phyloP scores from a whole-genome alignment of 208 protist species.

The Acanthamoeba culbertsoni region DNA sequence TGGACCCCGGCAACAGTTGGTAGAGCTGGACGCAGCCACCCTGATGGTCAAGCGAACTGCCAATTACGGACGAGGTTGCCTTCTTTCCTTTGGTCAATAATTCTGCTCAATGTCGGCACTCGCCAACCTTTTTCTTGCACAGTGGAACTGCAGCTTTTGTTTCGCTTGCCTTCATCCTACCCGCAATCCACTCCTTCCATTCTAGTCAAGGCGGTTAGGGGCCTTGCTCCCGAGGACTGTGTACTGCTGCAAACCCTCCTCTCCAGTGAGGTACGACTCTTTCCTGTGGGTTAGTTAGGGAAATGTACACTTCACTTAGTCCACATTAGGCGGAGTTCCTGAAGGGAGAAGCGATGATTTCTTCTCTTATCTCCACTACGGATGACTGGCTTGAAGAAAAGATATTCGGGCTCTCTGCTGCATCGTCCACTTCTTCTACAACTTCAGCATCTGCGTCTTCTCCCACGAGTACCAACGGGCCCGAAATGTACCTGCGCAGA shows the following conservation, averaged over 20 bases:
- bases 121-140: background rate
- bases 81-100: background rate
- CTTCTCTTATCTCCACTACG: background rate
- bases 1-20: background rate
- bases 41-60: background rate
- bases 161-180: background rate
- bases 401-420: background rate
- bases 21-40: background rate
- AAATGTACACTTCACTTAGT: background rate
- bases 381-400: background rate
- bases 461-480: background rate
- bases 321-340: background rate
- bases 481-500: background rate
- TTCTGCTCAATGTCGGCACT: background rate
- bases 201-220: background rate
- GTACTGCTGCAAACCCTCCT: background rate
- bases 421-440: background rate
- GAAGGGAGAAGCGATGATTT: background rate
- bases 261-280: background rate
- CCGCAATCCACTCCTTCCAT: background rate
- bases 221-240: background rate
- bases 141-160: background rate
- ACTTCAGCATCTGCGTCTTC: background rate
- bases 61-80: background rate
- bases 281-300: too few relatives aligned